Base-by-base conservation (phyloP, 1,284 basidiomycete genomes). In the Gomphus bonarii region DNA sequence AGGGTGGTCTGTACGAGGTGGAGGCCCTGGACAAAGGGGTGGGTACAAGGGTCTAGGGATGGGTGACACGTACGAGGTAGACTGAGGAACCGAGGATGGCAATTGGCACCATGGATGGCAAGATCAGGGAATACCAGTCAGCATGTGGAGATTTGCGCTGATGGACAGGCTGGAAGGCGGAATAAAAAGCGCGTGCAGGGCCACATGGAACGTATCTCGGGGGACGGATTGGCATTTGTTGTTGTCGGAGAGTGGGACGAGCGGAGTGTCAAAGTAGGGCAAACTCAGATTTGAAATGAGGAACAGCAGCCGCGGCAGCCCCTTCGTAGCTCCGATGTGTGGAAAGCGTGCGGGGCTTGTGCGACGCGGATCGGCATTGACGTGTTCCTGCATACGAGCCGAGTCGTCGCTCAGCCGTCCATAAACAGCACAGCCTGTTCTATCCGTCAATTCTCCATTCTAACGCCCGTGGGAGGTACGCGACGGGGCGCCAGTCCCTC, bases 41-140 rank as follows among this genome's bases (percentile, higher is more conserved):
- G 14, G 16, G n/a, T 44, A 53, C 50, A 30, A 42, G 47, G 50
- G 43, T 28, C 11, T 16, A 43, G n/a, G n/a, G 35, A 46, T 50
- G 46, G 10, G 60, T 46, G 40, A 36, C 28, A 69, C 79, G 60
- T 65, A 86, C 87, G 63, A 88, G 73, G 70, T 87, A 90, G 54
- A 90, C 76, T 10, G 82, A 84, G 57, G 85, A 88, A 14, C 85
- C 88, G 28, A 90, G 73, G 51, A 90, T 70, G 50, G 83, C 81
- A 58, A 90, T 73, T 7, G 87, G 88, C 44, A 88, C 72, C 86
- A 89, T 89, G 38, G 79, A 80, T 30, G 88, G 88, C 44, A 85
- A 67, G 53, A 83, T 74, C 59, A 82, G 76, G 42, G 79, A 71
- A 67, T 89, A 89, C 73, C 81, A 81, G 61, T 74, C 72, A 3